Percentiles rank a stretch among this genome's conserved stretches.
Evolutionary conservation across 345 rosid genomes (phyloP).

Genomic region (Citrus sp.): DNA sequence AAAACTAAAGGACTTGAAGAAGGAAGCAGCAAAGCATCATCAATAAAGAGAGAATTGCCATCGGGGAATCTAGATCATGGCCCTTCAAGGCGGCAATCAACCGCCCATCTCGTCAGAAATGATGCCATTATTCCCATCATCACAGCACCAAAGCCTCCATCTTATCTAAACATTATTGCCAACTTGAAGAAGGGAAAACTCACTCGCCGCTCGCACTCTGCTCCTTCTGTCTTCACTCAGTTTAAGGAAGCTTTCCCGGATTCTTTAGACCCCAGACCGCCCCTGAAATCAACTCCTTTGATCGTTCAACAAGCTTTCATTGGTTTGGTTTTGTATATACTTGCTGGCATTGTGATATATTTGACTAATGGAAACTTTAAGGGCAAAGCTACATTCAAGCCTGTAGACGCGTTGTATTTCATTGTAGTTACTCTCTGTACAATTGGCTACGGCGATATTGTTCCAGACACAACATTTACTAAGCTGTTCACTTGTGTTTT

Average conservation of each 20-base stretch:
- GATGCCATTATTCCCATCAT: conserved; percentile 35
- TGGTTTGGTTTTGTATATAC: conserved; percentile 40
- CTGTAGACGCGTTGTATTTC: conserved; percentile 64
- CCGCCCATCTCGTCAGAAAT: conserved; percentile 29
- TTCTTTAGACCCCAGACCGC: conserved; percentile 22
- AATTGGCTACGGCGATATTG: conserved; percentile 67
- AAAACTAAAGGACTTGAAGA: conserved; percentile 12
- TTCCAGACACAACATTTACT: conserved; percentile 52
- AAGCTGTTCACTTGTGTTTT: conserved; percentile 57
- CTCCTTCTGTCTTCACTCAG: conserved; percentile 52
- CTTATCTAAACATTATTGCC: conserved; percentile 42
- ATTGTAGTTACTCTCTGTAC: conserved; percentile 66
- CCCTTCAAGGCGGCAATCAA: conserved; percentile 32
- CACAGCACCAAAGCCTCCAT: conserved; percentile 31
- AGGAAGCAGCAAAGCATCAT: conserved; percentile 13
- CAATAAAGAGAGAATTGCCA: conserved; percentile 23
- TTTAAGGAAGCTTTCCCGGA: conserved; percentile 23
- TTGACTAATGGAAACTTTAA: conserved; percentile 34
- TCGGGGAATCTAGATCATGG: conserved; percentile 30
- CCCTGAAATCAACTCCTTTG: conserved; percentile 30
- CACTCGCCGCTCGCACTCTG: conserved; percentile 45
- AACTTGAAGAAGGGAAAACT: conserved; percentile 34
- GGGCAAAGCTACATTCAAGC: conserved; percentile 37
- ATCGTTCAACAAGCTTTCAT: conserved; percentile 55
- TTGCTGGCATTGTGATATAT: conserved; percentile 32